Conservation (phyloP, 768 basidiomycete genomes). For the Kwoniella europaea region DNA sequence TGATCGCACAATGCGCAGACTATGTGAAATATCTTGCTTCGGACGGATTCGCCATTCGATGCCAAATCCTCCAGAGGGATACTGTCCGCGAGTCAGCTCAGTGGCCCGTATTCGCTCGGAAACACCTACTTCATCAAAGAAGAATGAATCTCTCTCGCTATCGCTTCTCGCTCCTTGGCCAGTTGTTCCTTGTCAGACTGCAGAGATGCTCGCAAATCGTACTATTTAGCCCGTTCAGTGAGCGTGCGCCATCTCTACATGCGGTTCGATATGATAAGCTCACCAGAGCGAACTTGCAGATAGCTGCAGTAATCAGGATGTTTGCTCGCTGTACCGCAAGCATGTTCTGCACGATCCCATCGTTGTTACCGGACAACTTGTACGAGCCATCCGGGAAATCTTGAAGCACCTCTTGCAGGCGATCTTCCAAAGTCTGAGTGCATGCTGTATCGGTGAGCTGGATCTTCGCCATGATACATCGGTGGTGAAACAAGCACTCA, state of each 20-base stretch:
- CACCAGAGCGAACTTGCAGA: slow-evolving; percentile 54
- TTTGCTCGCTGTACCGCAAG: slow-evolving; percentile 54
- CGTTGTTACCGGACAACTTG: slow-evolving; percentile 21
- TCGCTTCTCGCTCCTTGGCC: slow-evolving; percentile 42
- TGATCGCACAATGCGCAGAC: slow-evolving; percentile 46
- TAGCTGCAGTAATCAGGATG: slow-evolving; percentile 52
- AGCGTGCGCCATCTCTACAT: too few species aligned
- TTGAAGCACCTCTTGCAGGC: slow-evolving; percentile 37
- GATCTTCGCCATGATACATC: slow-evolving; percentile 33
- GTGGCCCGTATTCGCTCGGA: background rate
- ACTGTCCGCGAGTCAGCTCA: slow-evolving; percentile 22
- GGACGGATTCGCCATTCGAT: slow-evolving; percentile 51
- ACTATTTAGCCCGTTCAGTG: slow-evolving; percentile 23
- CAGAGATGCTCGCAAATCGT: slow-evolving; percentile 44
- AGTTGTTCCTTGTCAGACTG: slow-evolving; percentile 47
- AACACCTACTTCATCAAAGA: slow-evolving; percentile 45
- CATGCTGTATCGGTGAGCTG: slow-evolving; percentile 34
- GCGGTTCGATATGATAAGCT: slow-evolving; percentile 7
- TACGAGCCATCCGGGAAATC: slow-evolving; percentile 28
- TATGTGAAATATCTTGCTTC: slow-evolving; percentile 53
- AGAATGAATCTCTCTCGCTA: slow-evolving; percentile 51
- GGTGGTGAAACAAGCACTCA: slow-evolving; percentile 51
- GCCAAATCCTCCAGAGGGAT: slow-evolving; percentile 53
- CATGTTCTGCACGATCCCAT: slow-evolving; percentile 26
- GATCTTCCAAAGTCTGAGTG: slow-evolving; percentile 42